Evolutionary conservation across 225 moss, liverwort and hornwort genomes (phyloP), one percentile per base, ranked within the genome.

Genomic region (Neckera pumila): DNA sequence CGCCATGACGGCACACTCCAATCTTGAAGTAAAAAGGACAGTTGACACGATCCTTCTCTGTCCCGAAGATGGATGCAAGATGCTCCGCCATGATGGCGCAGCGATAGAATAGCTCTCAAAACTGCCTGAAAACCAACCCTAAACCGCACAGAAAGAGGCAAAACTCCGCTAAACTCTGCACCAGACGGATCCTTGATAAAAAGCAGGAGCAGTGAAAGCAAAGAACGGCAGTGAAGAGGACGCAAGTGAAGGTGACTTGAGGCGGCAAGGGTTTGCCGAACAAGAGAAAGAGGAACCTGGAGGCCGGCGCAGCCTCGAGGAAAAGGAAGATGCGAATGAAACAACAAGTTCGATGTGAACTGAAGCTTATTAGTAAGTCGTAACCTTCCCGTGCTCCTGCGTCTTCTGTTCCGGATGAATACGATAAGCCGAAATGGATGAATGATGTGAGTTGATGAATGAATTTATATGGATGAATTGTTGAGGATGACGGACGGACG

Each of bases 11-110:
- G 75, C 98, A 98, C 7, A 96, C 98, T 49, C 98, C 98, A 86
- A 98, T 98, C 93, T 98, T 98, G 87, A 98, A 98, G 88, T 98
- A 98, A 84, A 98, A 98, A 47, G 98, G 98, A 86, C 98, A 98
- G 88, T 98, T 98, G 51, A 98, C 98, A 74, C 98, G 94, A 86
- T 98, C 98, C 90, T 98, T 98, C 91, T 98, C 98, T 31, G 98
- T 98, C 61, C 98, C 98, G 74, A 98, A 98, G 63, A 98, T 98
- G 43, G 98, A 98, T 12, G 98, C 98, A 60, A 98, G 89, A 93
- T 98, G 98, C 89, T 98, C 98, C 90, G 98, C 98, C 98, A 98
- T 98, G 61, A 76, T 66, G 76, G 89, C 80, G 57, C 81, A 87
- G 76, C 70, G 23, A 86, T 13, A 74, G 8, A 19, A 23, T 16